Conservation (phyloP, 78 protist species). For the Guillardia theta region DNA sequence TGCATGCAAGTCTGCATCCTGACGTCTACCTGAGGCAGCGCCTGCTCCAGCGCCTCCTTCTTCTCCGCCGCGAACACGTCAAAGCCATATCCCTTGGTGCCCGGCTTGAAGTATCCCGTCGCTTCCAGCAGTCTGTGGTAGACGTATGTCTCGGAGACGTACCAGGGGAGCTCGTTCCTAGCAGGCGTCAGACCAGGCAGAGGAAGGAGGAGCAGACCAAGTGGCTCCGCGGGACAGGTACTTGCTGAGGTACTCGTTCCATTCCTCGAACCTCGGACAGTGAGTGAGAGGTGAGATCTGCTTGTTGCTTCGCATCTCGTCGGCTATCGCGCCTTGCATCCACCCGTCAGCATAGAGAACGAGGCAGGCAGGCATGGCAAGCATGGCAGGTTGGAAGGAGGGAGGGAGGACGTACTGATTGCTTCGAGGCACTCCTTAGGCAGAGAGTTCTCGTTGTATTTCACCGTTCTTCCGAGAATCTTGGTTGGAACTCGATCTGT, state of each 20-base stretch:
- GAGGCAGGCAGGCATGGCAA: not conserved
- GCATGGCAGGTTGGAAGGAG: not conserved
- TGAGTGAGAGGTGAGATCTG: not conserved
- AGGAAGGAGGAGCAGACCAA: not conserved
- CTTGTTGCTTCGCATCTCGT: not conserved
- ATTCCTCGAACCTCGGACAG: not conserved
- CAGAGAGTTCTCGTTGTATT: not conserved
- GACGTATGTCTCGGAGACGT: not conserved
- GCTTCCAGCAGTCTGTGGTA: not conserved
- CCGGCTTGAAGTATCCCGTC: not conserved
- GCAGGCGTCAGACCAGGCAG: too few species aligned
- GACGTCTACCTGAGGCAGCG: not conserved
- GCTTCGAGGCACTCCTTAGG: not conserved
- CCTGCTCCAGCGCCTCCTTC: not conserved
- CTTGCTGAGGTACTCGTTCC: not conserved
- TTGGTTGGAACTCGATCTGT: not conserved
- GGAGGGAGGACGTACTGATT: not conserved
- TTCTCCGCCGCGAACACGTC: not conserved
- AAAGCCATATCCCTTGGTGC: not conserved
- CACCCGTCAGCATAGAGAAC: not conserved
- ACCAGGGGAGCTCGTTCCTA: slow-evolving; percentile 2
- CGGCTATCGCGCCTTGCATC: not conserved
- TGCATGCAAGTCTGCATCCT: not conserved
- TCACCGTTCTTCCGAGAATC: not conserved
- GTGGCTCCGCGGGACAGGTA: not conserved